Evolutionary conservation across 2,329 filamentous ascomycete species (phyloP), one percentile per base, ranked within the genome.

Genomic region (Diplodia seriata): DNA sequence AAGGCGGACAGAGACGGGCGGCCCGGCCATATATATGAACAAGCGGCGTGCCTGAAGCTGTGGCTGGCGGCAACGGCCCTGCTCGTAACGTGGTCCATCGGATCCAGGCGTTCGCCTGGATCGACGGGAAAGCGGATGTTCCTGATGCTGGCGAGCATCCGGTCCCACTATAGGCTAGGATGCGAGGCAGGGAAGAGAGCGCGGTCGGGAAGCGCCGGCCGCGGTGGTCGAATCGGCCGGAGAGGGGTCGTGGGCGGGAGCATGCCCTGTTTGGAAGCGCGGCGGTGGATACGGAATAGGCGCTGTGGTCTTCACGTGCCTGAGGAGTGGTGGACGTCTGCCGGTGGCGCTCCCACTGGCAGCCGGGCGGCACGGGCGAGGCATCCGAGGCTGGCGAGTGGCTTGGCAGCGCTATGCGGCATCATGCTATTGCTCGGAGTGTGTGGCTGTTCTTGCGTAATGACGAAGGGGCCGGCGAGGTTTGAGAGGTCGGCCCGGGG

Each of bases 161-260:
- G 14, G 12, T 59, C n/a, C 59, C 59, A 63, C 59, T 63, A 63
- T 63, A 63, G 59, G 43, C 59, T 31, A 47, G 59, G 59, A 63
- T 63, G 47, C 3, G 59, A 26, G 29, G 43, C 43, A 51, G 29
- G 47, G 59, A 63, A n/a, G 31, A 63, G 14, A 15, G 47, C 59
- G 11, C 18, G 59, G 59, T 62, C 59, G 59, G 59, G 26, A 63
- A 63, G 43, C 18, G 23, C 59, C 47, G 59, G 59, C 29, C 15
- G 18, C 43, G 36, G 47, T 63, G 59, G 59, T 51, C n/a, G 26
- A 63, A 51, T 47, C n/a, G 15, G 55, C n/a, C 36, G 20, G 55
- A 5, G 57, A 61, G 40, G 26, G 11, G 29, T 20, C 18, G 26
- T 3, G 55, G 23, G 8, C 57, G 57, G 57, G 31, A 49, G 18